Conservation (phyloP, 2,329 filamentous ascomycete species). For the Aspergillus sp. region DNA sequence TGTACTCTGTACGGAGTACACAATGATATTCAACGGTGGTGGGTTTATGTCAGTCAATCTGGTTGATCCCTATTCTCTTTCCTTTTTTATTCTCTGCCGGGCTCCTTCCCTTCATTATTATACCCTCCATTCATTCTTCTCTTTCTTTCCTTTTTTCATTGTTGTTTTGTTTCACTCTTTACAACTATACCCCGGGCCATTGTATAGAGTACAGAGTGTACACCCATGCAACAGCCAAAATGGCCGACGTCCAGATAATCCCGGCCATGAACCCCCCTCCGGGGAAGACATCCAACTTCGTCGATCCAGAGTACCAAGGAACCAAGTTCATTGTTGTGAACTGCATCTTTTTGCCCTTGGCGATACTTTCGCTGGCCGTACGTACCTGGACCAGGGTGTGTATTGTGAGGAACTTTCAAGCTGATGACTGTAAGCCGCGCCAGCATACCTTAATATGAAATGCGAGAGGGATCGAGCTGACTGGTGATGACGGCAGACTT, state of each 20-base stretch:
- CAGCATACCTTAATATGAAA: too few relatives aligned
- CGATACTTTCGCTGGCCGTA: conserved; percentile 12
- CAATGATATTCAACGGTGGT: too few relatives aligned
- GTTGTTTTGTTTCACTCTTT: background rate
- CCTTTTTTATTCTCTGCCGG: background rate
- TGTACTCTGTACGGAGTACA: too few relatives aligned
- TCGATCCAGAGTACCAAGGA: conserved; percentile 18
- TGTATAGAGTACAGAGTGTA: background rate
- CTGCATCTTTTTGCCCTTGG: conserved; percentile 20
- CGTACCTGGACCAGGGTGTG: conserved; percentile 21
- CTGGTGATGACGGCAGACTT: conserved; percentile 9
- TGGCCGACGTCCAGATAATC: conserved; percentile 12
- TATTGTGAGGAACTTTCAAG: conserved; percentile 18
- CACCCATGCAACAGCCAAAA: conserved; percentile 1
- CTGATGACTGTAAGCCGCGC: conserved; percentile 14
- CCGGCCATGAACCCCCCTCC: conserved; percentile 20
- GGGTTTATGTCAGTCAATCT: too few relatives aligned
- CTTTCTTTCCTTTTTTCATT: background rate
- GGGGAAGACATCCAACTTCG: conserved; percentile 20
- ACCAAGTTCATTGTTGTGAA: conserved; percentile 21
- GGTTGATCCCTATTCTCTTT: background rate
- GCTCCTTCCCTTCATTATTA: background rate
- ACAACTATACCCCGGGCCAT: background rate
- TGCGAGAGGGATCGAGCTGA: too few relatives aligned
- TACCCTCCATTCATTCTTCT: background rate